A percentile compares a stretch with the other conserved stretches of the same genome.
Conservation (phyloP, 129 eudicot species). For the Lonicera japonica region DNA sequence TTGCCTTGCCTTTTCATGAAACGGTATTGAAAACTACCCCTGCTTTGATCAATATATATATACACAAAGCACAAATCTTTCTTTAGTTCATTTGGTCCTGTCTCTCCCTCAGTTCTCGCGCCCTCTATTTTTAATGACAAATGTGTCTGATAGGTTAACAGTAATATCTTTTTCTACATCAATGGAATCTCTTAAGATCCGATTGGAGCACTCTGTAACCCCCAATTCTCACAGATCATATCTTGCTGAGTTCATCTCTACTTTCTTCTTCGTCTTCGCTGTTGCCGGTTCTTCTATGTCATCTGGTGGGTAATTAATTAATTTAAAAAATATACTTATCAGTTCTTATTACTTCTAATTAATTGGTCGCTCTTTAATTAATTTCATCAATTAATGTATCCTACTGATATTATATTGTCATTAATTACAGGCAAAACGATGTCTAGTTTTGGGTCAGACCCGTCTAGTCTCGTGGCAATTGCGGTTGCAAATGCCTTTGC, state of each 20-base stretch:
- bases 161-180: background rate
- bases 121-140: too few relatives aligned
- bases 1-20: too few relatives aligned
- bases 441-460: conserved; percentile 42
- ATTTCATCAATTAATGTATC: too few relatives aligned
- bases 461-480: conserved; percentile 52
- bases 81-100: background rate
- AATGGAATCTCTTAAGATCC: conserved; percentile 54
- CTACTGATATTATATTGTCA: too few relatives aligned
- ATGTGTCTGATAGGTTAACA: background rate
- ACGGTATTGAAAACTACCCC: too few relatives aligned
- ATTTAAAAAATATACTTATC: too few relatives aligned
- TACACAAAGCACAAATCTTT: background rate
- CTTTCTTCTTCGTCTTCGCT: conserved; percentile 82
- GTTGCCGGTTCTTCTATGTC: conserved; percentile 78
- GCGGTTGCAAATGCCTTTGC: conserved; percentile 81
- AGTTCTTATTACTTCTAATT: too few relatives aligned
- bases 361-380: background rate
- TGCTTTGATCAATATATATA: background rate
- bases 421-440: conserved; percentile 48
- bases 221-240: conserved; percentile 63
- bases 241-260: conserved; percentile 90
- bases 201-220: conserved; percentile 53
- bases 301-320: conserved; percentile 29
- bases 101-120: too few relatives aligned